These are phyloP conservation scores for Kodamaea plutei DNA, from an alignment of 1,139 yeast genomes.

Conservation along the genomic window DNA sequence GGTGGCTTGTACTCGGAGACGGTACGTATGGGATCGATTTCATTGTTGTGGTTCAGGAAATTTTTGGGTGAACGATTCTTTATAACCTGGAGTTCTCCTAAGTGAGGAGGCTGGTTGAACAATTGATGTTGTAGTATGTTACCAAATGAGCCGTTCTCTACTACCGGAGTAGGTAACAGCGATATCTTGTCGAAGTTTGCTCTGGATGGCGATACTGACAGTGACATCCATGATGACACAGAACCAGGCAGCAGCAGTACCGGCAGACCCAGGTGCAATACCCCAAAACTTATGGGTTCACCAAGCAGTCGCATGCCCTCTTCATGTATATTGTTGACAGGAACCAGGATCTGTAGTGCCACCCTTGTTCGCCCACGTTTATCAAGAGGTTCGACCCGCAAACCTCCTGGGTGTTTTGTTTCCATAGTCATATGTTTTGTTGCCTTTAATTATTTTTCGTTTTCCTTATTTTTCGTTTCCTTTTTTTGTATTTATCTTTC, in stretches of 20 bases:
- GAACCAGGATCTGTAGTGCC: neutral
- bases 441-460: too few relatives aligned
- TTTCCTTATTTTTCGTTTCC: too few relatives aligned
- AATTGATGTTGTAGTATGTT: neutral
- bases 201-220: conserved; percentile 10
- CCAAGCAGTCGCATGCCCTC: conserved; percentile 6
- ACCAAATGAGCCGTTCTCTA: conserved; percentile 11
- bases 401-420: too few relatives aligned
- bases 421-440: too few relatives aligned
- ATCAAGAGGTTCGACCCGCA: too few relatives aligned
- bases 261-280: conserved; percentile 4
- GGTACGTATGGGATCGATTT: conserved; percentile 16
- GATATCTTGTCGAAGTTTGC: conserved; percentile 13
- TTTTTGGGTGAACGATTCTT: conserved; percentile 1
- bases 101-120: neutral
- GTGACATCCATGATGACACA: conserved; percentile 4
- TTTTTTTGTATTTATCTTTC: too few relatives aligned
- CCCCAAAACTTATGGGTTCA: conserved; percentile 10
- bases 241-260: conserved; percentile 5
- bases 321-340: too few relatives aligned
- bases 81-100: neutral
- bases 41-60: neutral
- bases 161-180: conserved; percentile 17
- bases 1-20: conserved; percentile 37
- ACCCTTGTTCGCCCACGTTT: too few relatives aligned